Percentiles rank a stretch among this genome's conserved stretches.
Evolutionary conservation across 2,329 filamentous ascomycete genomes (phyloP).

Genomic region (Diplocarpon rosae): DNA sequence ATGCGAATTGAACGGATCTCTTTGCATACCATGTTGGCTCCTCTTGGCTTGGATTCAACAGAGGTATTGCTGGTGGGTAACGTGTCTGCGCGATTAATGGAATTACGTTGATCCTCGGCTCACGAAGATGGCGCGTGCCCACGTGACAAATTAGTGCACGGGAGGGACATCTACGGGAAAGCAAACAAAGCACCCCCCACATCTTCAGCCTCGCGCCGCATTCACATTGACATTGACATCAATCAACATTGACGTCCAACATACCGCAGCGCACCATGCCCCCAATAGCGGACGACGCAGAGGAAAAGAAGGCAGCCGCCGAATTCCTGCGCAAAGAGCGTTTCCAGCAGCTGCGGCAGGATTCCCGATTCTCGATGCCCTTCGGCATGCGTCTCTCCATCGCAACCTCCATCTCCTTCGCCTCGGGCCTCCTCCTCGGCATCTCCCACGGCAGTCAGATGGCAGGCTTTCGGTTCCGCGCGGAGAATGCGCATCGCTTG

Average conservation of each 20-base stretch:
- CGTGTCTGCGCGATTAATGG: background rate
- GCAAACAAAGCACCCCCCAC: background rate
- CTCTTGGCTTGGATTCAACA: background rate
- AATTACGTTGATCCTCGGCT: background rate
- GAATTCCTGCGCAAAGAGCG: slow-evolving; percentile 7
- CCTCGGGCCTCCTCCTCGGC: slow-evolving; percentile 61
- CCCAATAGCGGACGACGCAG: slow-evolving; percentile 11
- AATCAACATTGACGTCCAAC: slow-evolving; percentile 5
- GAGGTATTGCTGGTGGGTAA: background rate
- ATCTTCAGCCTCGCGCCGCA: slow-evolving; percentile 14
- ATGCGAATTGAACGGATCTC: background rate
- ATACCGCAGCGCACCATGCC: slow-evolving; percentile 5
- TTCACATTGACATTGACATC: slow-evolving; percentile 4
- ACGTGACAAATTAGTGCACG: background rate
- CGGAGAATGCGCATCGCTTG: slow-evolving; percentile 91
- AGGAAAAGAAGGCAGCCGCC: slow-evolving; percentile 6
- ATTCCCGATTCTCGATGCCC: slow-evolving; percentile 46
- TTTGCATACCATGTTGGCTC: background rate
- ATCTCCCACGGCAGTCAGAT: slow-evolving; percentile 60
- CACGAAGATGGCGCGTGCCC: background rate
- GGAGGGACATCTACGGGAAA: background rate
- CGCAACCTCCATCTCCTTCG: slow-evolving; percentile 50
- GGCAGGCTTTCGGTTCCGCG: slow-evolving; percentile 74
- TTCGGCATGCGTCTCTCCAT: slow-evolving; percentile 55
- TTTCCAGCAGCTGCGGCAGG: slow-evolving; percentile 7